Evolutionary conservation across 495 filamentous ascomycete species (phyloP).

Genomic region (Talaromyces liani): DNA sequence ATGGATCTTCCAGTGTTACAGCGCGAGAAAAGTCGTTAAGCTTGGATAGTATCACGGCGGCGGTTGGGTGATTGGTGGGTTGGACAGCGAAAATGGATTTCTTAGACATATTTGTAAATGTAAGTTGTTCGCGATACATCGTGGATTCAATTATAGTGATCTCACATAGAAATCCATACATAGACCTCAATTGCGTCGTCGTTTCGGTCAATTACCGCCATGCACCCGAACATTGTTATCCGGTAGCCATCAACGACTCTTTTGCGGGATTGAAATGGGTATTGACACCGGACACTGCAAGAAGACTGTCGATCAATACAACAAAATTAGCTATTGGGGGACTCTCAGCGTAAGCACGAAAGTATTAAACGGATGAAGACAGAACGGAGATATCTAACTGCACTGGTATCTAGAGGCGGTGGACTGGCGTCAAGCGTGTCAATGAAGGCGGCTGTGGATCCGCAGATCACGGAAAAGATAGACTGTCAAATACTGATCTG

Average conservation of each 20-base stretch:
- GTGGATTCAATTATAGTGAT: no score
- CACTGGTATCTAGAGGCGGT: background rate
- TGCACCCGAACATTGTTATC: slow-evolving; percentile 2
- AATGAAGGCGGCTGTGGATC: background rate
- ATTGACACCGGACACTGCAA: background rate
- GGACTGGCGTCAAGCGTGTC: background rate
- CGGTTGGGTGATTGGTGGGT: no score
- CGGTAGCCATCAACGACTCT: background rate
- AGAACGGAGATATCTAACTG: background rate
- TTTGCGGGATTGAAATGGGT: background rate
- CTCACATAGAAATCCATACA: no score
- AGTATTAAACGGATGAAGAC: background rate
- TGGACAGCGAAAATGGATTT: no score
- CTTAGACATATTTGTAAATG: no score
- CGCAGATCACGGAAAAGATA: background rate
- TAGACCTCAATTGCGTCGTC: background rate
- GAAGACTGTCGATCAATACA: background rate
- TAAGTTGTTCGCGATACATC: no score
- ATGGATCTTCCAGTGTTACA: no score
- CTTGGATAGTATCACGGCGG: no score
- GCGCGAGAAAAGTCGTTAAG: no score
- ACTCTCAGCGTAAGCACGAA: background rate
- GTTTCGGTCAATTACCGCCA: background rate
- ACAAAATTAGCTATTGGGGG: background rate
- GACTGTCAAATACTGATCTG: background rate